Conservation (phyloP, 352 stramenopile genomes). For the Aphanomyces euteiches region DNA sequence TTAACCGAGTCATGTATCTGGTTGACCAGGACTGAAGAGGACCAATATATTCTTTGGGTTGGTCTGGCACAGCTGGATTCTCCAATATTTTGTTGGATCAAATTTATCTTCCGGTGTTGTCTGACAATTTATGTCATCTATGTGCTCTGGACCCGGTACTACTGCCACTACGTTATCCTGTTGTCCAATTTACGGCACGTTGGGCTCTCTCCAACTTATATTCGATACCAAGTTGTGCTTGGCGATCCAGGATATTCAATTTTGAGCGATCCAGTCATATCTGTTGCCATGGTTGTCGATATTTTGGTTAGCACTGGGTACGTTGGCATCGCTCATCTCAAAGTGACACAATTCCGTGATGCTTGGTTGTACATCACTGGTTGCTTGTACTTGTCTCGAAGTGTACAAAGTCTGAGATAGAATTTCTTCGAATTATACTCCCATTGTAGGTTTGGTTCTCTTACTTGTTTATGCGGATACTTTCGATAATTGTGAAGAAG, state of each 20-base stretch:
- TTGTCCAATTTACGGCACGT: background rate
- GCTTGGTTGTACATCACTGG: background rate
- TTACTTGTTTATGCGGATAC: constrained; percentile 2
- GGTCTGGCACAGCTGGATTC: background rate
- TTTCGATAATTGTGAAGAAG: background rate
- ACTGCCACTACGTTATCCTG: background rate
- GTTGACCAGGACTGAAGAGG: background rate
- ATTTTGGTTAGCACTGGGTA: constrained; percentile 18
- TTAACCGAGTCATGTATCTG: background rate
- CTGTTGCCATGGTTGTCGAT: constrained; percentile 14
- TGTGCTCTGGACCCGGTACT: background rate
- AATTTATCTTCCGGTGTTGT: background rate
- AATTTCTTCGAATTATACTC: background rate
- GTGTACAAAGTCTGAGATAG: background rate
- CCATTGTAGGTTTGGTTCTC: constrained; percentile 24
- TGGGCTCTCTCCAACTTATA: background rate
- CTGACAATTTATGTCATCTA: background rate
- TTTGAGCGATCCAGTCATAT: constrained; percentile 8
- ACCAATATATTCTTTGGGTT: background rate
- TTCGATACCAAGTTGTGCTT: background rate
- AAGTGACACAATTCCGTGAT: constrained; percentile 2
- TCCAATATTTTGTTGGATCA: background rate
- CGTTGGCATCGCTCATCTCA: constrained; percentile 8
- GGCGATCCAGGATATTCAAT: constrained; percentile 13
- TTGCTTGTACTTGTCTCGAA: constrained; percentile 10